Conservation (phyloP, 257 asterid genomes). For the Sherardia arvensis region DNA sequence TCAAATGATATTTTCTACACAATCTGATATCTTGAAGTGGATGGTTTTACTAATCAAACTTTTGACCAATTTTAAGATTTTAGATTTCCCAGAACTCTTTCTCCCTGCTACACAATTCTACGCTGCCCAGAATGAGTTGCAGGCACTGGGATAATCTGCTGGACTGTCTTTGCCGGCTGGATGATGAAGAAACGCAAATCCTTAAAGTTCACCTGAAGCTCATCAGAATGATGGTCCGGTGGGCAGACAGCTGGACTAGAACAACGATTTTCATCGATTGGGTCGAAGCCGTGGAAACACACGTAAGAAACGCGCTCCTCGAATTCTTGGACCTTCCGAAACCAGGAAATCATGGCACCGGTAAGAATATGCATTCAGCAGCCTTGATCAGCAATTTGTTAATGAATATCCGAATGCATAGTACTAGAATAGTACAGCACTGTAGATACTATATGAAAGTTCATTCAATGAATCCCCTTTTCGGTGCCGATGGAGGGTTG, state of each 20-base stretch:
- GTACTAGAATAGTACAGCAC: background rate
- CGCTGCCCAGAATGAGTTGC: background rate
- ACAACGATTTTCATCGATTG: background rate
- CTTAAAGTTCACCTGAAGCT: background rate
- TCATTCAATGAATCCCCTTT: background rate
- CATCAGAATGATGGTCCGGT: background rate
- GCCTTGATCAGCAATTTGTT: background rate
- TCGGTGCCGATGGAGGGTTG: background rate
- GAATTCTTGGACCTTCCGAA: background rate
- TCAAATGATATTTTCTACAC: too few relatives aligned
- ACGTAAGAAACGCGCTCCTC: background rate
- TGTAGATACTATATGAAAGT: background rate
- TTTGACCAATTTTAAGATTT: background rate
- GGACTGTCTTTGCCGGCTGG: background rate
- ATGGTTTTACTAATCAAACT: too few relatives aligned
- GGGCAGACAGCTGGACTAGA: background rate
- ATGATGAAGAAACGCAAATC: background rate
- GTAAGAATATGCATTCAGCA: background rate
- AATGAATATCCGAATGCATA: background rate
- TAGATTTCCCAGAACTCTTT: too few relatives aligned
- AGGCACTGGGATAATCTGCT: background rate
- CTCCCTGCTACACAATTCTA: too few relatives aligned
- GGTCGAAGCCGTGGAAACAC: background rate
- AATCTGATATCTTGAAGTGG: too few relatives aligned
- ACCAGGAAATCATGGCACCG: background rate